Evolutionary conservation across 2,329 filamentous ascomycete genomes (phyloP).

Genomic region (Immersiporthe knoxdaviesiana): DNA sequence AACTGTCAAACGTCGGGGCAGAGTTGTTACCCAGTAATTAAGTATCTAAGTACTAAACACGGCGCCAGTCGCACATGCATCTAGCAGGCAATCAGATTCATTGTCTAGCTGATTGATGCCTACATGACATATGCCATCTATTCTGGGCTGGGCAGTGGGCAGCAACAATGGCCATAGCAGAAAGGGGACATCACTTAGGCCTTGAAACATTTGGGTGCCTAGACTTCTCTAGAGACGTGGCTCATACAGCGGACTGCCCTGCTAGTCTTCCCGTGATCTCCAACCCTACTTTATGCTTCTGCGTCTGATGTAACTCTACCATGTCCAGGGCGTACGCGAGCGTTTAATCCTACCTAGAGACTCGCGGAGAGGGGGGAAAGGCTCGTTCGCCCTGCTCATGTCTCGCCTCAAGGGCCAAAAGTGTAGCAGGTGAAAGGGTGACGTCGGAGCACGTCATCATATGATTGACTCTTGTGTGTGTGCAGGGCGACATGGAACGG

Average conservation of each 20-base stretch:
- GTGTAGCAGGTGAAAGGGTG: not conserved
- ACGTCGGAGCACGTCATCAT: not conserved
- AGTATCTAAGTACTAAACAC: not conserved
- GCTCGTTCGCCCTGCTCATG: not conserved
- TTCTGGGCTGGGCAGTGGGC: slow-evolving; percentile 9
- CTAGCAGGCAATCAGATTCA: not conserved
- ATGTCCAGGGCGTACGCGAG: not conserved
- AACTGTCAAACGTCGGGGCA: not conserved
- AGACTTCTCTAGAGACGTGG: not conserved
- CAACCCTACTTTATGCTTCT: not conserved
- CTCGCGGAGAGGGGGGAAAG: not conserved
- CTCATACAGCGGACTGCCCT: slow-evolving; percentile 5
- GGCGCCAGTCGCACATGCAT: not conserved
- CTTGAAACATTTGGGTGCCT: slow-evolving; percentile 6
- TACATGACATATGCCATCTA: not conserved
- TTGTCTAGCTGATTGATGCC: not conserved
- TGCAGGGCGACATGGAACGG: not conserved
- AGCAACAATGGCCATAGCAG: not conserved
- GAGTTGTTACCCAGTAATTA: not conserved
- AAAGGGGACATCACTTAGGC: not conserved
- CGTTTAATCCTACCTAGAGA: not conserved
- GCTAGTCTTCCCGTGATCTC: not conserved
- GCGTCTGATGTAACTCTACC: not conserved
- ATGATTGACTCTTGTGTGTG: not conserved
- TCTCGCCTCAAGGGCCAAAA: not conserved